These are phyloP conservation scores for Colletotrichum eremochloae DNA, from an alignment of 2,329 filamentous ascomycete species.

Conservation along the genomic window DNA sequence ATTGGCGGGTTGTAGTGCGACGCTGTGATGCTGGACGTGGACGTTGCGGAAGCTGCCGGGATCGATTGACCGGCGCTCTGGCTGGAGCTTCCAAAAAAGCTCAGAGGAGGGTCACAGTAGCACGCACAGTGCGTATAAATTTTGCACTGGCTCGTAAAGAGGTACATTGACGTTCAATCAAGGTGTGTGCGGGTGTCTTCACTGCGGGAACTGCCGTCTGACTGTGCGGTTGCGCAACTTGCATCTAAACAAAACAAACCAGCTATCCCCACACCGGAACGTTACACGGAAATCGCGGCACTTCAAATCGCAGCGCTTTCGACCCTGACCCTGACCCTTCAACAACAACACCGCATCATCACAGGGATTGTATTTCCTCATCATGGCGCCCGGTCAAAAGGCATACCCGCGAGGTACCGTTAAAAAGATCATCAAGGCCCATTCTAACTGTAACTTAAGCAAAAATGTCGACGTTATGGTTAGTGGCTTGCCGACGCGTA, in stretches of 20 bases:
- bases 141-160: slow-evolving; percentile 7
- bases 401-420: slow-evolving; percentile 87
- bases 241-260: slow-evolving; percentile 29
- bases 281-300: slow-evolving; percentile 17
- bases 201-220: slow-evolving; percentile 35
- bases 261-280: slow-evolving; percentile 26
- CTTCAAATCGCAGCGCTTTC: not conserved
- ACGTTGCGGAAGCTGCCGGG: slow-evolving; percentile 12
- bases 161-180: slow-evolving; percentile 13
- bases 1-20: slow-evolving; percentile 15
- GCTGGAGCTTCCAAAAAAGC: slow-evolving; percentile 40
- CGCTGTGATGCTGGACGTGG: slow-evolving; percentile 14
- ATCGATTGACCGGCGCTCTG: slow-evolving; percentile 3
- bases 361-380: slow-evolving; percentile 3
- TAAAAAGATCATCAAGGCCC: slow-evolving; percentile 91
- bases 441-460: slow-evolving; percentile 82
- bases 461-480: slow-evolving; percentile 91
- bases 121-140: slow-evolving; percentile 18
- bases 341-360: slow-evolving; percentile 1
- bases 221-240: not conserved
- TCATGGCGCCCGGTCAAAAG: slow-evolving; percentile 76
- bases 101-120: slow-evolving; percentile 39
- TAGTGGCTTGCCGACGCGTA: slow-evolving; percentile 48
- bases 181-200: slow-evolving; percentile 16
- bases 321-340: not conserved